Base-by-base conservation (phyloP, 805 yeast species). In the Metschnikowia shivogae region DNA sequence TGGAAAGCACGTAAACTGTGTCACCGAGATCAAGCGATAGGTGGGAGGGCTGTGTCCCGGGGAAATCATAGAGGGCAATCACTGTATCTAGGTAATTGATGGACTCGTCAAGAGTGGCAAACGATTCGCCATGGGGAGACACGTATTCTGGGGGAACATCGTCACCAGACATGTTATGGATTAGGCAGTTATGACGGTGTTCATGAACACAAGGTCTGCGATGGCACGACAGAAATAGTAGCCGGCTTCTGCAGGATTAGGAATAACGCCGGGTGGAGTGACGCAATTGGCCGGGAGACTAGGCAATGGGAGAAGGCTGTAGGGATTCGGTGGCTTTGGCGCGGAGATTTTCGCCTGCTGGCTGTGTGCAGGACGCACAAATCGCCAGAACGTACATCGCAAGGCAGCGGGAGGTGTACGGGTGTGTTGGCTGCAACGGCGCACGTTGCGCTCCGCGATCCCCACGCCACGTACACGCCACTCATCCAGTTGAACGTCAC, bases 1-100 rank as follows among this genome's bases (percentile, higher is more conserved):
- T 84, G 12, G 74, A 60, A n/a, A 86, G 59, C 11, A 89, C 93
- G 53, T 83, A 77, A 1, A 89, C 67, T 3, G 84, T 73, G 51
- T 86, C 95, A 14, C 89, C 92, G n/a, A 75, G 66, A 43, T 63
- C 64, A 17, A 85, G 63, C 19, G 76, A 74, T 34, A 84, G 64
- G 36, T 79, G 74, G 34, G 76, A 73, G 1, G 78, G 68, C 44
- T 72, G 74, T 3, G 77, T 77, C 4, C 78, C 74, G 14, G 73
- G 76, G 58, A 73, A 81, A 47, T 78, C 82, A 48, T 78, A 75
- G 11, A 78, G 61, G 4, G 80, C 86, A 7, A 74, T 73, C 5
- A 81, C 87, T 1, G 82, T 77, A 48, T 80, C 86, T 9, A 80
- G 59, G 44, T 73, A 76, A 45, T 60, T 67, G 46, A 65, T 44